Percentiles rank a stretch among this genome's conserved stretches.
Evolutionary conservation across 352 stramenopile genomes (phyloP).

Genomic region (Phytophthora constricta): DNA sequence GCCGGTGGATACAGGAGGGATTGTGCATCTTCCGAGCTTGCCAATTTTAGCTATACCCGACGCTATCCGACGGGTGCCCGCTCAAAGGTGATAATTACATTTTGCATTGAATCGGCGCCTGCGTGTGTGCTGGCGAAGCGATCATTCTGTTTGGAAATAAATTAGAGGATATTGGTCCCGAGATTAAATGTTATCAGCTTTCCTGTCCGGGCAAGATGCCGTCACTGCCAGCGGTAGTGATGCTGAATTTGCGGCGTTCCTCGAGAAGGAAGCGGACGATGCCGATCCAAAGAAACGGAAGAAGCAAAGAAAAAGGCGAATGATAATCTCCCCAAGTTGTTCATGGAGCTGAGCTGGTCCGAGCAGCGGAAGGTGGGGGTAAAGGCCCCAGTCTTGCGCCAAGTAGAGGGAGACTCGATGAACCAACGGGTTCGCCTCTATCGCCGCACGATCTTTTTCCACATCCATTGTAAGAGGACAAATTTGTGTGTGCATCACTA

Average conservation of each 20-base stretch:
- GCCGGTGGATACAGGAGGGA: background rate
- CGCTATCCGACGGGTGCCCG: background rate
- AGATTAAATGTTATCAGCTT: conserved; percentile 23
- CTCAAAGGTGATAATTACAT: conserved; percentile 23
- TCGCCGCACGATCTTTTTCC: conserved; percentile 77
- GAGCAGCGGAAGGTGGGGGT: conserved; percentile 68
- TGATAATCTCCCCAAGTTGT: conserved; percentile 60
- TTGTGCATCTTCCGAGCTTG: background rate
- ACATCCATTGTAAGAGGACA: conserved; percentile 63
- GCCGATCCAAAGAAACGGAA: conserved; percentile 45
- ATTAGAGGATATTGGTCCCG: no score
- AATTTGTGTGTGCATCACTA: conserved; percentile 1
- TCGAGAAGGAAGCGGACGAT: conserved; percentile 54
- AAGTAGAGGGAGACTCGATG: conserved; percentile 77
- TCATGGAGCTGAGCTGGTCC: conserved; percentile 74
- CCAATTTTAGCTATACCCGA: background rate
- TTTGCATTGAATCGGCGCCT: conserved; percentile 27
- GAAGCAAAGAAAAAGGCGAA: conserved; percentile 28
- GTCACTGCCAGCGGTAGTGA: conserved; percentile 37
- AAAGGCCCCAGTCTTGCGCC: conserved; percentile 67
- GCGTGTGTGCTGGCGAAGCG: no score
- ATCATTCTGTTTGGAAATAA: no score
- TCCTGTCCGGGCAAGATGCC: conserved; percentile 19
- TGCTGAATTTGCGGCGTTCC: conserved; percentile 58
- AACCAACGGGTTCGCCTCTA: conserved; percentile 72